A percentile compares a stretch with the other conserved stretches of the same genome.
phyloP scores from a whole-genome alignment of 805 yeast genomes.

The Saccharomycodes ludwigii region DNA sequence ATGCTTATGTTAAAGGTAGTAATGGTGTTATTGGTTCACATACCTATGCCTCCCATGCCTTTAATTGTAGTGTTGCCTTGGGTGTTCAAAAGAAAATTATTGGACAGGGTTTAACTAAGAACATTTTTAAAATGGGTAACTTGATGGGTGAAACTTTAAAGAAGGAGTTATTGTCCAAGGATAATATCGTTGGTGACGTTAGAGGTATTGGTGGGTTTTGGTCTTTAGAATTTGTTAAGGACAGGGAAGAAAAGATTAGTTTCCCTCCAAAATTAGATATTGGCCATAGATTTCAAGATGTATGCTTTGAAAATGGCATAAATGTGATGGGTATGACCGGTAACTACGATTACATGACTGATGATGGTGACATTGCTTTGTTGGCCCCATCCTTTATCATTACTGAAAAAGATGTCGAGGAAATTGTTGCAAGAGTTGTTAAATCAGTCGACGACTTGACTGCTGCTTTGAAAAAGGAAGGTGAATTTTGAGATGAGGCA shows the following conservation, averaged over 20 bases:
- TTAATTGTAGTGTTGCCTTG: slow-evolving; percentile 34
- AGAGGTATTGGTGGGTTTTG: slow-evolving; percentile 55
- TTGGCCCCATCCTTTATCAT: slow-evolving; percentile 36
- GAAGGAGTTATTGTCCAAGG: slow-evolving; percentile 21
- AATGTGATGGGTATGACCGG: slow-evolving; percentile 36
- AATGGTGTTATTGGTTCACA: slow-evolving; percentile 34
- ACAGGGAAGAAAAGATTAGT: slow-evolving; percentile 37
- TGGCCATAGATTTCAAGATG: slow-evolving; percentile 24
- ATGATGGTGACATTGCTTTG: slow-evolving; percentile 33
- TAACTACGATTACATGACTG: slow-evolving; percentile 11
- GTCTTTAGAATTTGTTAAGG: slow-evolving; percentile 44
- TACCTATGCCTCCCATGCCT: slow-evolving; percentile 38
- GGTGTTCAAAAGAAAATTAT: slow-evolving; percentile 33
- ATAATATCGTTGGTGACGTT: slow-evolving; percentile 40
- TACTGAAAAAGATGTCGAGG: slow-evolving; percentile 30
- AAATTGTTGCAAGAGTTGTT: slow-evolving; percentile 27
- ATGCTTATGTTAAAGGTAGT: slow-evolving; percentile 28
- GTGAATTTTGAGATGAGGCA: slow-evolving; percentile 8
- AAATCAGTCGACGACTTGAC: slow-evolving; percentile 28
- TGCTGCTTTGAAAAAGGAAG: slow-evolving; percentile 10
- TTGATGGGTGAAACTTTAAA: slow-evolving; percentile 28
- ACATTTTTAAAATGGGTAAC: slow-evolving; percentile 32
- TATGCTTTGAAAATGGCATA: slow-evolving; percentile 34
- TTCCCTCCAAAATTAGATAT: slow-evolving; percentile 27
- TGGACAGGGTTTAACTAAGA: slow-evolving; percentile 25